Base-by-base conservation (phyloP, 495 filamentous ascomycete genomes). In the Schizothecium vesticola region DNA sequence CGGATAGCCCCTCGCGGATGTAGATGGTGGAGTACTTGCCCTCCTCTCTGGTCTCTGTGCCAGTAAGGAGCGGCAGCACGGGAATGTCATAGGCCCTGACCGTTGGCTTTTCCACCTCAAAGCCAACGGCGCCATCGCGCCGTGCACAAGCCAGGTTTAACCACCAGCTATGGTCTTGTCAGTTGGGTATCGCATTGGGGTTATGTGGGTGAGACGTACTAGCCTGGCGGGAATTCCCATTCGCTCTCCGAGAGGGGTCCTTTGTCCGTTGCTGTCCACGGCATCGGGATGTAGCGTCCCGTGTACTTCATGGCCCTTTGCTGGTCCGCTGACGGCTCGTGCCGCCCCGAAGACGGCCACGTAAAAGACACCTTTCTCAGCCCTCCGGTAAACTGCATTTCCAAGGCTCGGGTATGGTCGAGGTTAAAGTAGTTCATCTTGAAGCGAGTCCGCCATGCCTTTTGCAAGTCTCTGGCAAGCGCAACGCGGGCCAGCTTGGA, bases 51-150 rank as follows among this genome's bases (percentile, higher is more conserved):
- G 74, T 36, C 56, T 82, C 78, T 64, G 66, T 74, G 1, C 84
- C 84, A 1, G 72, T 78, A 43, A 85, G 71, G 1, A 86, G 72
- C 6, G 82, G 81, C 7, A 86, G 64, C 0, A 76, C 71, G 1
- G 73, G 70, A 64, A 73, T 70, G 2, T 73, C 76, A 56, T 82
- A 81, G 12, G 68, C 59, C 0, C 77, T 78, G 57, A 68, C 75
- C n/a, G 80, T 81, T 4, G 77, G 72, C 28, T 23, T 75, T 61
- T 83, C 80, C 3, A 56, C 22, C 19, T 75, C 75, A 43, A 61
- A 74, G 0, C 69, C 72, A 19, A 85, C 78, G 29, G 85, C 79
- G 16, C 84, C 82, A 64, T 85, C 83, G 11, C 80, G 77, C 55
- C 77, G 71, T 1, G 80, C 82, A 64, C 82, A 85, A 10, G 79